Evolutionary conservation across 768 basidiomycete species (phyloP).

Genomic region (Russula sp.): DNA sequence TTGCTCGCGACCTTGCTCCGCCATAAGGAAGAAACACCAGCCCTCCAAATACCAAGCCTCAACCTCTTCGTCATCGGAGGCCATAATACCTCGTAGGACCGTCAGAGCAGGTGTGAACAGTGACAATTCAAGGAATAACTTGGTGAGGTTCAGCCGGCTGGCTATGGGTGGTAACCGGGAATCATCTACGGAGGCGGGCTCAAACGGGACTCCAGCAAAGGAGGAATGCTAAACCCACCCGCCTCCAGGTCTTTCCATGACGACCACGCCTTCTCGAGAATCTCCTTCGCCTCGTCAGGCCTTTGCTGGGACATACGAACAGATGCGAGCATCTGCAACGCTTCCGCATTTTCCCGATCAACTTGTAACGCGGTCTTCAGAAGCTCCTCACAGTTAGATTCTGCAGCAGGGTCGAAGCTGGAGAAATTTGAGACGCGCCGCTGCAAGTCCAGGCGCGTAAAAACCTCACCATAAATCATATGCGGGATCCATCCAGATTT

Average conservation of each 20-base stretch:
- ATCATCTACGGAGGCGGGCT: conserved; percentile 43
- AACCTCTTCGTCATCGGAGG: conserved; percentile 76
- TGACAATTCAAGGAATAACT: conserved; percentile 72
- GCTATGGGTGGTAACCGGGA: conserved; percentile 65
- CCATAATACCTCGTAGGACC: conserved; percentile 73
- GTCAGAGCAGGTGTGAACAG: conserved; percentile 66
- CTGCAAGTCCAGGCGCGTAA: background rate
- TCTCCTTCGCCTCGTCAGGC: conserved; percentile 72
- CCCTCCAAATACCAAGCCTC: conserved; percentile 95
- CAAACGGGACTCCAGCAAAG: background rate
- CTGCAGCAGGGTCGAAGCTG: conserved; percentile 79
- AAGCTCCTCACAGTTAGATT: conserved; percentile 73
- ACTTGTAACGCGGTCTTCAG: conserved; percentile 65
- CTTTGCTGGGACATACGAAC: conserved; percentile 85
- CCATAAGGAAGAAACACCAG: conserved; percentile 87
- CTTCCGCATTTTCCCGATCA: conserved; percentile 72
- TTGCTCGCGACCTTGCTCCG: conserved; percentile 59
- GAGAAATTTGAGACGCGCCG: background rate
- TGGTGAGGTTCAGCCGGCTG: conserved; percentile 66
- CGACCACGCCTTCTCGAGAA: conserved; percentile 61
- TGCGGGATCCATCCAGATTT: conserved; percentile 92
- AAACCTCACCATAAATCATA: conserved; percentile 75
- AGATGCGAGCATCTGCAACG: conserved; percentile 73
- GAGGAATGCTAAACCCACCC: conserved; percentile 29
- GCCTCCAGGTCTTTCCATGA: conserved; percentile 65